Base-by-base conservation (phyloP, 139 green algal species). In the Chlorella sp. region DNA sequence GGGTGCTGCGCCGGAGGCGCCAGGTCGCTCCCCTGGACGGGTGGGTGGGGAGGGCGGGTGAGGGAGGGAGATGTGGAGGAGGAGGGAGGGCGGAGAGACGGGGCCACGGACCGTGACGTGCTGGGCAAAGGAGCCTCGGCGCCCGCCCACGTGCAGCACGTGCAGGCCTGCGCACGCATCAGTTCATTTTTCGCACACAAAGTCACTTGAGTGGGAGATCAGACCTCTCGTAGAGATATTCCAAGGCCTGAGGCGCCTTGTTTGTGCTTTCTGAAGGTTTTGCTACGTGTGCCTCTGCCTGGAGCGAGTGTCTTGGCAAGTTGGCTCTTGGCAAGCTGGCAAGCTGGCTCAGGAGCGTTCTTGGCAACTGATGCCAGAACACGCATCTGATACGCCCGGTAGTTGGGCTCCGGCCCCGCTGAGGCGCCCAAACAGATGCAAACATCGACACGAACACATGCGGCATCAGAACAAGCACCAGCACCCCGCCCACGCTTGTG, bases 131-230 rank as follows among this genome's bases (percentile, higher is more conserved):
- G 61, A 30, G 6, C 65, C 50, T 1, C 33, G 26, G 29, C n/a
- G 35, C 5, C 50, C 65, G 0, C 65, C 65, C 22, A 69, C 35
- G 30, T 73, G 50, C 34, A 78, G 32, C 29, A 78, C 65, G 73
- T 73, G 29, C 33, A 78, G 66, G 5, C 66, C 73, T 78, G 62
- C 42, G 31, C 32, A 30, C 27, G 29, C 55, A 6, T 24, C 10
- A 14, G 42, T 6, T 24, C 6, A 14, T 6, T 55, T 55, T 6
- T 55, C 10, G 42, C 42, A 24, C 42, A 55, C 10, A 6, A 55
- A 55, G 42, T 14, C n/a, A n/a, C n/a, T n/a, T n/a, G n/a, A n/a
- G n/a, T n/a, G n/a, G n/a, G n/a, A n/a, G n/a, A n/a, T n/a, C n/a
- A n/a, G n/a, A n/a, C n/a, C n/a, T n/a, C n/a, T n/a, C n/a, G n/a